Evolutionary conservation across 106 monocot genomes (phyloP), one percentile per base, ranked within the genome.

Genomic region (Alisma plantagoaquatica): DNA sequence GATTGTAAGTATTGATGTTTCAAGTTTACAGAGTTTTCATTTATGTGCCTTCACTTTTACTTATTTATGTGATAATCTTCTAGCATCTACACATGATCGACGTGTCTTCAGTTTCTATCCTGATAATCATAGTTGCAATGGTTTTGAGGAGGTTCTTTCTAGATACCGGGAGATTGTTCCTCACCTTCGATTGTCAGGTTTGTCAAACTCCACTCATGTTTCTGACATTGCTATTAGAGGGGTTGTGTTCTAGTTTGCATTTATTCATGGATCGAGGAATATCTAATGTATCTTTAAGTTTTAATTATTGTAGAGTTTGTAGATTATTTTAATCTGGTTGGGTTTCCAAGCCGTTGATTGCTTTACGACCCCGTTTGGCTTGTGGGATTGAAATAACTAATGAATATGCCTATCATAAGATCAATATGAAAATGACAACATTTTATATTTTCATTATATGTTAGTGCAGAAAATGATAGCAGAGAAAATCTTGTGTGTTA

Each of bases 91-190:
- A 29, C 77, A 29, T 56, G 91, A 84, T 63, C 69, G 81, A 64
- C 56, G 56, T 35, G 81, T 77, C 45, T 91, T 91, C 63, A 77
- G 80, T 49, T 91, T 91, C 67, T 91, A 54, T 44, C 55, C 54
- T 55, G 91, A 91, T 64, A 32, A 75, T 24, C 84, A 61, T 21
- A 57, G 74, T 63, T 84, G 91, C 62, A 59, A 45, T 58, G 91
- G 91, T 35, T 91, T 91, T 75, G 84, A 84, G 77, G 91, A 91
- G 69, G 84, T 60, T 54, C 80, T 91, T 59, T 47, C 70, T 29
- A 72, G 91, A 61, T 91, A 91, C 45, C 64, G 80, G 33, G 69
- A 69, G 43, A 84, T 91, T 53, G 75, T 73, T 44, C 91, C 91
- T 54, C 69, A 77, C 53, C 69, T 91, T n/a, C 65, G 69, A 33